These are phyloP conservation scores for Rhizoctonia solani DNA, from an alignment of 1,284 basidiomycete genomes.

Conservation along the genomic window DNA sequence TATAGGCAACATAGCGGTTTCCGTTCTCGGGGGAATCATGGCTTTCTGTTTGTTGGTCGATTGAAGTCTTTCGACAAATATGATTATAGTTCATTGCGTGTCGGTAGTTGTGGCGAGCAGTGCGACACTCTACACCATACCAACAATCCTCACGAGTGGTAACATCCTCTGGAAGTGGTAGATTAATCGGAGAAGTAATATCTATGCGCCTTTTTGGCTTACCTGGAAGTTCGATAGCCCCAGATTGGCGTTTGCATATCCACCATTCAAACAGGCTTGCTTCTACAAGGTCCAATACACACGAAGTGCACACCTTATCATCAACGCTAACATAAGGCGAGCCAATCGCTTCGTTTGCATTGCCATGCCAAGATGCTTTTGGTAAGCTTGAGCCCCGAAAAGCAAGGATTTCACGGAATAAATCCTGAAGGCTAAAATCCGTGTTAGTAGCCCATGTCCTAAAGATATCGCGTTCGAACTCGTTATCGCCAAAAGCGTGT, in stretches of 20 bases:
- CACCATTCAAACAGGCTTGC: constrained; percentile 32
- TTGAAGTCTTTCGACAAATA: not conserved
- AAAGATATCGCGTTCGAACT: constrained; percentile 8
- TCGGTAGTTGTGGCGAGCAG: too few relatives aligned
- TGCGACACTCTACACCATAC: too few relatives aligned
- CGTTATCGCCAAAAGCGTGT: constrained; percentile 20
- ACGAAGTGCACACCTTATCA: constrained; percentile 10
- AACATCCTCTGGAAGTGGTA: too few relatives aligned
- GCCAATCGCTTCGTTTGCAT: not conserved
- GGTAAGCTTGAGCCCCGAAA: constrained; percentile 6
- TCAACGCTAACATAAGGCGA: not conserved
- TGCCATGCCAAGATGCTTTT: constrained; percentile 20
- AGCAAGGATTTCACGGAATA: constrained; percentile 9
- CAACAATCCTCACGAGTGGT: too few relatives aligned
- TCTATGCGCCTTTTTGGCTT: too few relatives aligned
- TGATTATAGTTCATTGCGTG: too few relatives aligned
- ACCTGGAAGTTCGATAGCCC: not conserved
- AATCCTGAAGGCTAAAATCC: not conserved
- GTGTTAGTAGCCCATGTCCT: not conserved
- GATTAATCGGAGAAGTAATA: too few relatives aligned
- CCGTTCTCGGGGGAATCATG: too few relatives aligned
- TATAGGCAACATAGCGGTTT: constrained; percentile 12
- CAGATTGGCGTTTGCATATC: constrained; percentile 4
- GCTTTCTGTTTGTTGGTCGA: not conserved
- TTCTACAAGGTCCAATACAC: constrained; percentile 19